Evolutionary conservation across 1,139 yeast genomes (phyloP).

Genomic region (Yamadazyma kanchanaburiensis): DNA sequence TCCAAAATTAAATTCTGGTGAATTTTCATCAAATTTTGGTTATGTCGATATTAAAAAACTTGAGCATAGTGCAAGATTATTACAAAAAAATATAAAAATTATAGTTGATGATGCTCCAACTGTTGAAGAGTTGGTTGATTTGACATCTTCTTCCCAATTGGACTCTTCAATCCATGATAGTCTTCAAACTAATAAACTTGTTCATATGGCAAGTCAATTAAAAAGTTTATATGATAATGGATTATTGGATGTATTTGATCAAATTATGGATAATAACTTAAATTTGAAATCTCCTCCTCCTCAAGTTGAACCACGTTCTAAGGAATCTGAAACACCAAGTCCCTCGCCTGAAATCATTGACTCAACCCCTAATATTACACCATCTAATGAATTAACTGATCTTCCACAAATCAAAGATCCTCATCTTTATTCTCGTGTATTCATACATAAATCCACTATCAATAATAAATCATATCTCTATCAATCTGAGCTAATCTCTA

Average conservation of each 20-base stretch:
- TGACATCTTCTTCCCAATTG: constrained; percentile 17
- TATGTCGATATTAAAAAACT: constrained; percentile 38
- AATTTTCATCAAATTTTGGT: constrained; percentile 22
- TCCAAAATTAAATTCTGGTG: neutral
- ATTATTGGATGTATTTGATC: constrained; percentile 47
- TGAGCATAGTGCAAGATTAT: constrained; percentile 37
- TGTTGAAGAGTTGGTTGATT: constrained; percentile 33
- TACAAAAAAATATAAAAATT: constrained; percentile 51
- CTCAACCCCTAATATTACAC: neutral
- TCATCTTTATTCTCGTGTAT: constrained; percentile 64
- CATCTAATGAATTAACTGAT: neutral
- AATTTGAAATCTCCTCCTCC: neutral
- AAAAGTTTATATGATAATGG: constrained; percentile 51
- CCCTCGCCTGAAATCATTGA: neutral
- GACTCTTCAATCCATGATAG: constrained; percentile 43
- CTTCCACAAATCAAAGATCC: constrained; percentile 67
- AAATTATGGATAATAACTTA: constrained; percentile 27
- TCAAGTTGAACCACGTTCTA: neutral
- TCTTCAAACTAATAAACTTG: constrained; percentile 50
- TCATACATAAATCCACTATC: constrained; percentile 75
- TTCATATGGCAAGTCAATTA: constrained; percentile 58
- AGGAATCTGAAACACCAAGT: neutral
- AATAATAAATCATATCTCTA: constrained; percentile 56
- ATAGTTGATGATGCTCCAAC: constrained; percentile 57
- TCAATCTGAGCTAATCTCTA: constrained; percentile 52